Percentiles rank a stretch among this genome's conserved stretches.
phyloP scores from a whole-genome alignment of 2,329 filamentous ascomycete genomes.

The Aspergillus brunneoviolaceus region DNA sequence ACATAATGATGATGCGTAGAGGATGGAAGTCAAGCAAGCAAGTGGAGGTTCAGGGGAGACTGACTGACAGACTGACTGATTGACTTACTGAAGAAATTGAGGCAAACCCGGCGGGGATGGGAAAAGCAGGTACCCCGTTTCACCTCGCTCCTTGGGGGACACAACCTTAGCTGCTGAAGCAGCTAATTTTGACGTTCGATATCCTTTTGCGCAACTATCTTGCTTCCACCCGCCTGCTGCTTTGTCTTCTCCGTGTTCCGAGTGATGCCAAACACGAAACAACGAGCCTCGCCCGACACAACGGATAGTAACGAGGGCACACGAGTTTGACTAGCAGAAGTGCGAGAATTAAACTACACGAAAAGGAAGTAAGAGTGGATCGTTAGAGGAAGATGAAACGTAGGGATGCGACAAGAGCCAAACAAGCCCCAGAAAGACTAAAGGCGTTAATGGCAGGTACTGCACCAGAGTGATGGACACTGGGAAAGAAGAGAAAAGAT shows the following conservation, averaged over 20 bases:
- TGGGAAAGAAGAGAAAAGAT: not conserved
- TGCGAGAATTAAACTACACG: not conserved
- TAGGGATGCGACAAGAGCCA: slow-evolving; percentile 1
- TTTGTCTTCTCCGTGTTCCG: not conserved
- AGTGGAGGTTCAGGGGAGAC: slow-evolving; percentile 2
- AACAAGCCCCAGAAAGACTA: not conserved
- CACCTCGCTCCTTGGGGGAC: slow-evolving; percentile 8
- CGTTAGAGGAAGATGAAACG: not conserved
- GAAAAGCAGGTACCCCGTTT: slow-evolving; percentile 27
- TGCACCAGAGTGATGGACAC: not conserved
- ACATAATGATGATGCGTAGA: not conserved
- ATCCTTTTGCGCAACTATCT: not conserved
- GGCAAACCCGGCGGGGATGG: slow-evolving; percentile 15
- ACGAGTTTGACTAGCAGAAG: not conserved
- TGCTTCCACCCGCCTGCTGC: not conserved
- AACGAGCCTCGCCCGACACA: not conserved
- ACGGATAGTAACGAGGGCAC: not conserved
- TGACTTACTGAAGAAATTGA: slow-evolving; percentile 15
- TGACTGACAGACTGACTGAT: slow-evolving; percentile 4
- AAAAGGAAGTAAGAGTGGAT: not conserved
- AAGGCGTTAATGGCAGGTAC: not conserved
- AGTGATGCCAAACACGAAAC: not conserved
- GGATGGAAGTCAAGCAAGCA: not conserved
- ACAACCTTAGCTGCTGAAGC: slow-evolving; percentile 16
- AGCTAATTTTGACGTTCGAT: slow-evolving; percentile 17